phyloP scores from a whole-genome alignment of 495 filamentous ascomycete genomes.

The Xeromyces bisporus region DNA sequence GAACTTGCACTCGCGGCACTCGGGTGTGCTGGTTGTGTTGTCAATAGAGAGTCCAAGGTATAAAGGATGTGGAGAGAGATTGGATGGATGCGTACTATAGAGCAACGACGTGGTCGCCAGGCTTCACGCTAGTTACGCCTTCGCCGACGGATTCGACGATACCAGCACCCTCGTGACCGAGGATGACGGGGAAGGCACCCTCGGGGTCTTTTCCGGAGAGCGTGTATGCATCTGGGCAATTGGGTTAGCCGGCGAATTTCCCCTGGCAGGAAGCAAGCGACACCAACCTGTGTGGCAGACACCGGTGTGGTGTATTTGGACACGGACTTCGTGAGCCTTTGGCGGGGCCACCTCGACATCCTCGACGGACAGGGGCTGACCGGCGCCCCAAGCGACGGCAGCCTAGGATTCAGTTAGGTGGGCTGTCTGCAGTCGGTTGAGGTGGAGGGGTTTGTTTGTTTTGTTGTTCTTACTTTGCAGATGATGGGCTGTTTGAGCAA shows the following conservation, averaged over 20 bases:
- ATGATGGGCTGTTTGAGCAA: conserved; percentile 46
- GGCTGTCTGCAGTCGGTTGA: conserved; percentile 1
- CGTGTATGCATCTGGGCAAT: conserved; percentile 73
- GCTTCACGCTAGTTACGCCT: conserved; percentile 84
- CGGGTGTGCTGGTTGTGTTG: conserved; percentile 52
- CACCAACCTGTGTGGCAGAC: conserved; percentile 87
- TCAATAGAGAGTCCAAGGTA: background rate
- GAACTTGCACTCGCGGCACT: conserved; percentile 97
- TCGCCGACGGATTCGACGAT: conserved; percentile 94
- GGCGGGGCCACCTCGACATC: conserved; percentile 84
- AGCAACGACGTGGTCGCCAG: conserved; percentile 64
- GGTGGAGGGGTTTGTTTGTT: conserved; percentile 2
- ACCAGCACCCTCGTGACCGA: conserved; percentile 94
- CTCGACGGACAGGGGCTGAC: conserved; percentile 73
- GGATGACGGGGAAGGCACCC: conserved; percentile 90
- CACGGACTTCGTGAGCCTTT: conserved; percentile 89
- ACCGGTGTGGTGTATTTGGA: conserved; percentile 90
- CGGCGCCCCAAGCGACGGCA: conserved; percentile 91
- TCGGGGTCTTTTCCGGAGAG: conserved; percentile 96
- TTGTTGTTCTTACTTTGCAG: conserved; percentile 43
- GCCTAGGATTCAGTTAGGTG: conserved; percentile 35
- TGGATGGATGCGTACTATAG: conserved; percentile 52
- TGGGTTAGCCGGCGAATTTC: conserved; percentile 1
- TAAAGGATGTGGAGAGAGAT: background rate
- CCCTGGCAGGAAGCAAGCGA: conserved; percentile 2